phyloP scores from a whole-genome alignment of 371 early-diverging fungal species.

The Syncephalastrum sp. region DNA sequence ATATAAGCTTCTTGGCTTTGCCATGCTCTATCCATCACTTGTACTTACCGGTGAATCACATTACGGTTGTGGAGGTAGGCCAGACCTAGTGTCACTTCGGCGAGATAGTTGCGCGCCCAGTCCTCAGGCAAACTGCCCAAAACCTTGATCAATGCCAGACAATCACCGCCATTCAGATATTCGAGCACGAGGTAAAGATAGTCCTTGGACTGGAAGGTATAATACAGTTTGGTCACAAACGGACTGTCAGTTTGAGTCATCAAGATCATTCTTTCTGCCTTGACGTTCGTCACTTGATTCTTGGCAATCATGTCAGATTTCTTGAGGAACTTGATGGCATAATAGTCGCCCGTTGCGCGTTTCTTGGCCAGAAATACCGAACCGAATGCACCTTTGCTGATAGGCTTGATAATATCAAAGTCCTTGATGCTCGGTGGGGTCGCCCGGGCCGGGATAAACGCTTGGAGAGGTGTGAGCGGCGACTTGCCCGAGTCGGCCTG shows the following conservation, averaged over 20 bases:
- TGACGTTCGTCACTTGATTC: conserved; percentile 90
- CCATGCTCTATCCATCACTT: not conserved
- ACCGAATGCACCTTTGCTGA: conserved; percentile 91
- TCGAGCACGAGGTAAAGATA: conserved; percentile 94
- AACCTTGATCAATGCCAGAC: conserved; percentile 87
- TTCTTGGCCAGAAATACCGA: conserved; percentile 88
- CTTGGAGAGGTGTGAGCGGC: conserved; percentile 50
- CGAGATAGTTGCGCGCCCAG: conserved; percentile 90
- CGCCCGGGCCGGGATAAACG: conserved; percentile 41
- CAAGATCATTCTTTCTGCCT: conserved; percentile 85
- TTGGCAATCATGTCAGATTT: conserved; percentile 92
- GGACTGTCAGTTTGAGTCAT: conserved; percentile 87
- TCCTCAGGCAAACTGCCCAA: conserved; percentile 83
- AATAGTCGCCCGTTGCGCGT: conserved; percentile 83
- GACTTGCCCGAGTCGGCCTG: conserved; percentile 23
- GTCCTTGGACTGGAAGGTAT: conserved; percentile 90
- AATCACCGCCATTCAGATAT: conserved; percentile 97
- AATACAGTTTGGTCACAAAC: conserved; percentile 93
- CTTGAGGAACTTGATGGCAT: conserved; percentile 86
- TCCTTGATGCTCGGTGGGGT: conserved; percentile 79
- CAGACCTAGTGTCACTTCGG: conserved; percentile 94
- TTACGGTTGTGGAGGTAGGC: conserved; percentile 88
- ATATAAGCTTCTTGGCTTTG: not conserved
- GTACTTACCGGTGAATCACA: conserved; percentile 79
- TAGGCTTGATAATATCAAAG: conserved; percentile 91